Base-by-base conservation (phyloP, 306 rosid species). In the Dryas octopetala region DNA sequence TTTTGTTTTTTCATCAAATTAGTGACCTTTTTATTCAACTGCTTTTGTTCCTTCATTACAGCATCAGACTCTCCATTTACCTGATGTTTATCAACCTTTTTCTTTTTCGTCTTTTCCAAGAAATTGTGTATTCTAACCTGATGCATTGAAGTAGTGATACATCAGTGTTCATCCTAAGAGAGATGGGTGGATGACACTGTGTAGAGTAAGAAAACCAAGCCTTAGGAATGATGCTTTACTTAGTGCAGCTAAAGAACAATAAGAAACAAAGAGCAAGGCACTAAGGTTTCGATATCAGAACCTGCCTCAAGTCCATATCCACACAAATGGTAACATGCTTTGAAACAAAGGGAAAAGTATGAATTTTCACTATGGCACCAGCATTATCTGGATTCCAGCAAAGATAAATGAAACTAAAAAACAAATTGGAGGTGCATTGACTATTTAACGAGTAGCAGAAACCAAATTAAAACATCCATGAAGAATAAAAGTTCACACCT, bases 101-200 rank as follows among this genome's bases (percentile, higher is more conserved):
- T 89, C 89, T 83, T 86, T 77, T 75, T 80, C 4, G 79, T 88
- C 78, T 77, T 88, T 78, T 89, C 91, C 85, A 95, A 78, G 79
- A 95, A 92, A 54, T 75, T 95, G 76, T 88, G 83, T 83, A 95
- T 92, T 84, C 83, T 92, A 74, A 87, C 91, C 99, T 95, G 91
- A 79, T 71, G 66, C 83, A 77, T 75, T 66, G 65, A 71, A 82
- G 54, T 63, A 63, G 63, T 47, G 67, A 66, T 49, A 63, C 49
- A 79, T 70, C 79, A 81, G 75, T 69, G 54, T 48, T 81, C 70
- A 76, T 58, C 62, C 40, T 49, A 74, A 47, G 66, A 47, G 44
- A 78, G 40, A 71, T 52, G 49, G 23, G 47, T 51, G 62, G 17
- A 71, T 40, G 40, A 50, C 57, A 73, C 50, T 47, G 55, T 71